Evolutionary conservation across 306 rosid species (phyloP).

Genomic region (Prunus dulcis): DNA sequence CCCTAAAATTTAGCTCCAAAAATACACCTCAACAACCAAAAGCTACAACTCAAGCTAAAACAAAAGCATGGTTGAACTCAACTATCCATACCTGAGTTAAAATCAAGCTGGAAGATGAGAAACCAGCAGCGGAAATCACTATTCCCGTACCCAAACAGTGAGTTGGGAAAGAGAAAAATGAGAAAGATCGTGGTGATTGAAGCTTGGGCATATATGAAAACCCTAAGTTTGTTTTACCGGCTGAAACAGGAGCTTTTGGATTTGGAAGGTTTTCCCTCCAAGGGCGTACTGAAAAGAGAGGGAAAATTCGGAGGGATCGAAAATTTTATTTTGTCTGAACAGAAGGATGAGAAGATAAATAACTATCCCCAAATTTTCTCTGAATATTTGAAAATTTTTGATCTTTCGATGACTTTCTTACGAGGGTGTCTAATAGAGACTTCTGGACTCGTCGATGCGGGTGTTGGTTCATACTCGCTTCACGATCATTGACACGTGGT

Average conservation of each 20-base stretch:
- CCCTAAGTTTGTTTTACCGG: slow-evolving; percentile 48
- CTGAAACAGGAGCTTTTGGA: slow-evolving; percentile 25
- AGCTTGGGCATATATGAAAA: slow-evolving; percentile 31
- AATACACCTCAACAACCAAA: background rate
- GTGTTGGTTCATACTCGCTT: background rate
- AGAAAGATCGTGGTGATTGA: slow-evolving; percentile 10
- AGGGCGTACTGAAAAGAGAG: slow-evolving; percentile 63
- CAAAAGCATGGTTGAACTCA: slow-evolving; percentile 11
- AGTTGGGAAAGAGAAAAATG: slow-evolving; percentile 13
- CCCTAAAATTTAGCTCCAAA: slow-evolving; percentile 32
- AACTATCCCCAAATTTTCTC: background rate
- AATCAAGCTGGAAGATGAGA: slow-evolving; percentile 16
- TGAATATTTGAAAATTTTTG: background rate
- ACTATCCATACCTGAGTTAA: slow-evolving; percentile 28
- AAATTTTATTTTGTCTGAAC: slow-evolving; percentile 37
- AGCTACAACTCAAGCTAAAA: slow-evolving; percentile 11
- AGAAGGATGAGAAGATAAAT: slow-evolving; percentile 30
- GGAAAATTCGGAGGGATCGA: slow-evolving; percentile 62
- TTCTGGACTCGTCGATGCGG: background rate
- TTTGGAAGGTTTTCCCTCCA: slow-evolving; percentile 73
- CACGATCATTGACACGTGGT: background rate
- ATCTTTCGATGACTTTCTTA: background rate
- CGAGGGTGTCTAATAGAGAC: background rate
- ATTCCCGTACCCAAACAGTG: slow-evolving; percentile 1
- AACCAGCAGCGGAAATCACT: slow-evolving; percentile 1